Conservation (phyloP, 768 basidiomycete species). For the Lyophyllum shimeji region DNA sequence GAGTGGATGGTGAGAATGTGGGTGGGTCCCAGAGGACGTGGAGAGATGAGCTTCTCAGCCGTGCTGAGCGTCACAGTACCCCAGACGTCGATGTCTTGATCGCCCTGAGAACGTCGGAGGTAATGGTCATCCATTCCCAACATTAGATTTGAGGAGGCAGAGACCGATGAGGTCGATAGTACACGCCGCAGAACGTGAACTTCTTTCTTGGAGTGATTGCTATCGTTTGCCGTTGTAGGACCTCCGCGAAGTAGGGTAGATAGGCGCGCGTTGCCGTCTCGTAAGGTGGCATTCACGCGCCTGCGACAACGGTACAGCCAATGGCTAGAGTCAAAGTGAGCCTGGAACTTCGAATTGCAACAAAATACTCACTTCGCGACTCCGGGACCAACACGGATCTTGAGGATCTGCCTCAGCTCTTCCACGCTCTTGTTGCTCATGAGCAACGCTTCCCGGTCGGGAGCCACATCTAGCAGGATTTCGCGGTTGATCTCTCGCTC, state of each 20-base stretch:
- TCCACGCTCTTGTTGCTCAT: constrained; percentile 22
- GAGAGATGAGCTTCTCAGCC: constrained; percentile 30
- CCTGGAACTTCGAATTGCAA: not conserved
- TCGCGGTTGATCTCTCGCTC: constrained; percentile 29
- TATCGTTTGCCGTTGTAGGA: constrained; percentile 2
- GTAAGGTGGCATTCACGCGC: constrained; percentile 21
- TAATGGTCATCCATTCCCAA: constrained; percentile 13
- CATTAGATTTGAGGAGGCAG: constrained; percentile 10
- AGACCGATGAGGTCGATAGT: constrained; percentile 24
- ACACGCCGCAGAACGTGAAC: constrained; percentile 23
- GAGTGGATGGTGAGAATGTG: constrained; percentile 31
- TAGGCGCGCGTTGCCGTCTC: constrained; percentile 24
- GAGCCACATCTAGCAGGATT: constrained; percentile 30
- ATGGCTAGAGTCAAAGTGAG: constrained; percentile 20
- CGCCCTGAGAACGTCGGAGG: constrained; percentile 8
- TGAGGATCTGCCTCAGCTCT: constrained; percentile 30
- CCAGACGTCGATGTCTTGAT: constrained; percentile 22
- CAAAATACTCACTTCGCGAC: constrained; percentile 18
- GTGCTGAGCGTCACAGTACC: constrained; percentile 25
- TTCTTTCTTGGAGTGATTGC: constrained; percentile 10
- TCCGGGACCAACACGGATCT: constrained; percentile 23
- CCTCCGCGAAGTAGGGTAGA: constrained; percentile 22
- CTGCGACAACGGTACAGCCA: constrained; percentile 31
- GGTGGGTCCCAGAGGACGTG: constrained; percentile 34
- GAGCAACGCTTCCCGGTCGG: constrained; percentile 34